Evolutionary conservation across 768 basidiomycete species (phyloP).

Genomic region (Psilocybe subaeruginosa): DNA sequence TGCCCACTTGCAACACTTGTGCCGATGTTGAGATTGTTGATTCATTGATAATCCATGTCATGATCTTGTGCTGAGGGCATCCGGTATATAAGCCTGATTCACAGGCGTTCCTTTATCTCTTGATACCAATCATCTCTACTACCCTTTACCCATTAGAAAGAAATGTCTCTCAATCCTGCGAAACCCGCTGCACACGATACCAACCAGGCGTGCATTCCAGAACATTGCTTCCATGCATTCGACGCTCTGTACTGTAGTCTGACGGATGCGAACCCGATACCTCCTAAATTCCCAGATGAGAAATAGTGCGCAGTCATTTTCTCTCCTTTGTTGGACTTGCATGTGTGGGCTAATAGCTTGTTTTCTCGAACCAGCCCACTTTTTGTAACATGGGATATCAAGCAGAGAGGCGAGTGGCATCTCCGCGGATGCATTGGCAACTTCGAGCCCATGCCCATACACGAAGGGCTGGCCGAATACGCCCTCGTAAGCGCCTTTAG

Average conservation of each 20-base stretch:
- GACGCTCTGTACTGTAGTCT: conserved; percentile 82
- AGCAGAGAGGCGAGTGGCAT: conserved; percentile 58
- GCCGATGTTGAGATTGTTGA: conserved; percentile 6
- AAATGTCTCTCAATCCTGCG: conserved; percentile 61
- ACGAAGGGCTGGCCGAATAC: conserved; percentile 83
- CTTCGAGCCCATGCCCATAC: conserved; percentile 78
- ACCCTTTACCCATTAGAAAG: conserved; percentile 17
- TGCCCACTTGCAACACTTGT: conserved; percentile 4
- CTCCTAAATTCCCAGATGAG: conserved; percentile 68
- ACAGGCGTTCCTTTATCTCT: conserved; percentile 2
- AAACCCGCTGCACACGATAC: conserved; percentile 44
- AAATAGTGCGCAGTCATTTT: conserved; percentile 64
- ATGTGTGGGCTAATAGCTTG: not conserved
- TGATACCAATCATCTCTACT: not conserved
- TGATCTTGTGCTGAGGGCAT: conserved; percentile 7
- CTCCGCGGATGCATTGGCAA: conserved; percentile 95
- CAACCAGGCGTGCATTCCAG: conserved; percentile 58
- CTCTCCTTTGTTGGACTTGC: not conserved
- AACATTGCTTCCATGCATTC: conserved; percentile 84
- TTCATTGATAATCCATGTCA: conserved; percentile 19
- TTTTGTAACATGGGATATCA: conserved; percentile 96
- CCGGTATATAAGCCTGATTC: conserved; percentile 18
- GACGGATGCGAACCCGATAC: conserved; percentile 54
- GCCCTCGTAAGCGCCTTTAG: conserved; percentile 90
- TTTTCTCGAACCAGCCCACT: conserved; percentile 61